A percentile compares a stretch with the other conserved stretches of the same genome.
Conservation (phyloP, 441 rosid genomes). For the Populus hybrid region DNA sequence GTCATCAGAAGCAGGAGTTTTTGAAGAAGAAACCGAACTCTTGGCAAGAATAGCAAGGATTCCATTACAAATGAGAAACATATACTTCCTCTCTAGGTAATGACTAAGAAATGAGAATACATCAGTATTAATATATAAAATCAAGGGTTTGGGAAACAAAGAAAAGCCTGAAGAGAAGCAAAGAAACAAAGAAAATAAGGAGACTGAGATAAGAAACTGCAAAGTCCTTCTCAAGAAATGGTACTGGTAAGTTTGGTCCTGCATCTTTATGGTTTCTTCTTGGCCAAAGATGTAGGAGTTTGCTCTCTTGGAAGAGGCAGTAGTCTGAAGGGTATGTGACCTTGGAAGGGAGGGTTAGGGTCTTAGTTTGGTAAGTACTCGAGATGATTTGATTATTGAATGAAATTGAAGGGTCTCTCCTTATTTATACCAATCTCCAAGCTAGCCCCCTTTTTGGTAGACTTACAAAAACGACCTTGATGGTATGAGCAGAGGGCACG, state of each 20-base stretch:
- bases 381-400: background rate
- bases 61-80: conserved; percentile 53
- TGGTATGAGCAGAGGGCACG: background rate
- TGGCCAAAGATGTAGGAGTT: background rate
- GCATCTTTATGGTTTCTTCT: background rate
- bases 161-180: conserved; percentile 30
- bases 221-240: conserved; percentile 22
- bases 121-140: conserved; percentile 29
- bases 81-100: conserved; percentile 44
- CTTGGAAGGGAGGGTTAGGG: background rate
- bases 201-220: conserved; percentile 21
- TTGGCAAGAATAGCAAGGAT: conserved; percentile 51
- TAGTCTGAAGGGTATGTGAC: background rate
- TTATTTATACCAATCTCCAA: conserved; percentile 4
- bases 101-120: conserved; percentile 34
- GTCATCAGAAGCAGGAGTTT: background rate
- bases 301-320: background rate
- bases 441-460: background rate
- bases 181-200: conserved; percentile 13
- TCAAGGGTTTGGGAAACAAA: conserved; percentile 31
- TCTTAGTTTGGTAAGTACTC: background rate
- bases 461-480: conserved; percentile 7
- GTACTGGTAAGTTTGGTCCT: conserved; percentile 7
- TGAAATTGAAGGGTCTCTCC: conserved; percentile 1
- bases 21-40: conserved; percentile 12